Evolutionary conservation across 768 basidiomycete species (phyloP), one percentile per base, ranked within the genome.

Genomic region (Suillus plorans): DNA sequence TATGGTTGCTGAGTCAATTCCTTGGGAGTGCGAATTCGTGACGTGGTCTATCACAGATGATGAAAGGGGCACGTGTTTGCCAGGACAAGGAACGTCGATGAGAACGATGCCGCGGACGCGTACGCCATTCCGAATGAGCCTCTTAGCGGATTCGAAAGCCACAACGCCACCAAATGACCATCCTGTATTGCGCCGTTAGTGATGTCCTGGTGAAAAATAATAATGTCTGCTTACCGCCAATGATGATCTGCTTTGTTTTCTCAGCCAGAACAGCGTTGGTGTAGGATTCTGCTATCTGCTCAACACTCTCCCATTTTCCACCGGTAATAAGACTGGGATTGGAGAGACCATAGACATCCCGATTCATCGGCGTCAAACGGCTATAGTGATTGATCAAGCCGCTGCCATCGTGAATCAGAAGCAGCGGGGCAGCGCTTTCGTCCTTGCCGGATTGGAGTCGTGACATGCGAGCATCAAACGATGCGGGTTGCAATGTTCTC

Each of bases 151-250:
- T 69, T 91, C 90, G 68, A 85, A 91, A 0, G 90, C 89, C 0
- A 85, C 84, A 5, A 90, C 85, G 2, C 90, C 90, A 14, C 90
- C 90, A 67, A 92, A 89, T 3, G 90, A 92, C 90, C 90, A 92
- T 0, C 90, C 90, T 91, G 62, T 39, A 2, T 12, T 58, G 39
- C 57, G 0, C 25, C 39, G 18, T 58, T 41, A 58, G 28, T 58
- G 20, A 41, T 18, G 13, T 49, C 58, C 52, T 74, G 71, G 47
- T 63, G 52, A 9, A 6, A 31, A 31, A 42, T 4, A 14, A 69
- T 67, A 64, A 68, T 67, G 34, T 67, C 71, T 49, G 9, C 69
- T 53, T 52, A 74, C 31, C 13, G 68, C 72, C 45, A 41, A 58
- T 58, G 25, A 58, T 58, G 18, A 58, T 25, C 39, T 39, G 39